Percentiles rank a stretch among this genome's conserved stretches.
Evolutionary conservation across 2,329 filamentous ascomycete genomes (phyloP).

Genomic region (Coccinonectria pachysandricola): DNA sequence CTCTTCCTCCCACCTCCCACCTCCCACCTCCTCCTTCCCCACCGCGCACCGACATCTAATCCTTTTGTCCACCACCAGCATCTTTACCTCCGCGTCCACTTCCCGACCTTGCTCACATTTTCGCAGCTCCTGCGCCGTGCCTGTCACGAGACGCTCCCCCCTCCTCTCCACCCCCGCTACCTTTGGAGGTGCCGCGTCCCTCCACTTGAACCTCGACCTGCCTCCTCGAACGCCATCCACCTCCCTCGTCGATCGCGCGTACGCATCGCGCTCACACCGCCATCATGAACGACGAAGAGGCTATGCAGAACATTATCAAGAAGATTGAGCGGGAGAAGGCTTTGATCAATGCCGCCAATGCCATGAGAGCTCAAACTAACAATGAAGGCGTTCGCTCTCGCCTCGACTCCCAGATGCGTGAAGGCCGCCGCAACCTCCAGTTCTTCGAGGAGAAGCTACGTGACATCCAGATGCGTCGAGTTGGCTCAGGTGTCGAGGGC

Average conservation of each 20-base stretch:
- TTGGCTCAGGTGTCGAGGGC: conserved; percentile 55
- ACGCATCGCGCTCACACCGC: conserved; percentile 30
- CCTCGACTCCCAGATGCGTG: conserved; percentile 88
- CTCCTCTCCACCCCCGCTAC: not conserved
- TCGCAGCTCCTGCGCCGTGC: not conserved
- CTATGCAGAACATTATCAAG: conserved; percentile 71
- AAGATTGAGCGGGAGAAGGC: conserved; percentile 98
- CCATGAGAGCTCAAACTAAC: conserved; percentile 91
- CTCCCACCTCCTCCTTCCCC: conserved; percentile 1
- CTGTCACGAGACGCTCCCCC: conserved; percentile 1
- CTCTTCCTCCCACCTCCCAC: conserved; percentile 5
- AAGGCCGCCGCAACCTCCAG: conserved; percentile 83
- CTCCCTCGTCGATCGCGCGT: conserved; percentile 23
- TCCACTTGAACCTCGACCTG: conserved; percentile 5
- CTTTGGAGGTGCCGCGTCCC: not conserved
- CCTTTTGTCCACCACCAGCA: conserved; percentile 1
- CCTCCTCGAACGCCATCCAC: conserved; percentile 7
- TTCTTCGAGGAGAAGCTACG: conserved; percentile 90
- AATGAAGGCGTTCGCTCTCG: conserved; percentile 85
- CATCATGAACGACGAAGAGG: conserved; percentile 54
- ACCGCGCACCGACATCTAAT: not conserved
- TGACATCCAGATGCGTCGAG: conserved; percentile 74
- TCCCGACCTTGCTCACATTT: not conserved
- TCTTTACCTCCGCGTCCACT: not conserved
- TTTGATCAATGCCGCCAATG: conserved; percentile 85